These are phyloP conservation scores for Ustilago tritici DNA, from an alignment of 1,284 basidiomycete species.

Conservation along the genomic window DNA sequence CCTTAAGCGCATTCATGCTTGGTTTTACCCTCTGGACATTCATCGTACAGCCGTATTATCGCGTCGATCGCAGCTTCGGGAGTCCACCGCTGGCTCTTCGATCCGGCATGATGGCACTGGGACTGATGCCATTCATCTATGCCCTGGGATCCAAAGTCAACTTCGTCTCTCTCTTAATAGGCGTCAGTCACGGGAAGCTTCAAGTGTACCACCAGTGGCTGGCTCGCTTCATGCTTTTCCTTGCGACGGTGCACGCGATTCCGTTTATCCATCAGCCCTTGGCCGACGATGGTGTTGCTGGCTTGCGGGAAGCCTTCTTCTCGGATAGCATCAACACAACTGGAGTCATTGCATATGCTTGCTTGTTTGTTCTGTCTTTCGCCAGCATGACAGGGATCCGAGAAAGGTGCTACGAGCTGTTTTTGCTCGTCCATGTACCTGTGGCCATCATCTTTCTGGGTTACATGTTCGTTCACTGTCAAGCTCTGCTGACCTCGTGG, in stretches of 20 bases:
- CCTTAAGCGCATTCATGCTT: constrained; percentile 44
- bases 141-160: constrained; percentile 61
- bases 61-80: constrained; percentile 45
- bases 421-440: constrained; percentile 61
- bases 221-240: constrained; percentile 59
- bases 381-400: constrained; percentile 57
- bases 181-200: constrained; percentile 58
- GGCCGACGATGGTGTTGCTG: constrained; percentile 44
- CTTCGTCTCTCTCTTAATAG: constrained; percentile 60
- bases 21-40: constrained; percentile 54
- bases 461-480: constrained; percentile 59
- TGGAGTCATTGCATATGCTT: constrained; percentile 55
- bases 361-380: constrained; percentile 54
- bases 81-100: constrained; percentile 60
- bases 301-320: constrained; percentile 44
- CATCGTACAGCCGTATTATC: constrained; percentile 58
- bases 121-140: constrained; percentile 64
- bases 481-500: constrained; percentile 49
- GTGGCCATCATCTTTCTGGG: constrained; percentile 55
- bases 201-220: constrained; percentile 66
- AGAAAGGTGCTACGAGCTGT: constrained; percentile 64
- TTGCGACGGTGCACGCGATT: constrained; percentile 60
- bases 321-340: constrained; percentile 55
- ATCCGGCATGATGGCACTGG: constrained; percentile 59
- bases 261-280: constrained; percentile 62